Conservation (phyloP, 768 basidiomycete species). For the Calocybe gangraenosa region DNA sequence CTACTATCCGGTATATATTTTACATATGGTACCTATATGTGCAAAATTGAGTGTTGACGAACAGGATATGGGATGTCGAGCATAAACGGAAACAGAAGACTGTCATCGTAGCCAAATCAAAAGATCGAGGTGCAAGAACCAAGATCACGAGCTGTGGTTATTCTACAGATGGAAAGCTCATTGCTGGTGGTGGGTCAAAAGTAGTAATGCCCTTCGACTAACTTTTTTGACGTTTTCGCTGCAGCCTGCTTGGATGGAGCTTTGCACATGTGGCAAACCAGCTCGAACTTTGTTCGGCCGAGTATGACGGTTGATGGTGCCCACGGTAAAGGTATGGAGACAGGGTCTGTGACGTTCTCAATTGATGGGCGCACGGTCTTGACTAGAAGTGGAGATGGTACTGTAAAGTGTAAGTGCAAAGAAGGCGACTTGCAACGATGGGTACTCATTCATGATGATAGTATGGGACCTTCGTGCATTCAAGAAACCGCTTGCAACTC, state of each 20-base stretch:
- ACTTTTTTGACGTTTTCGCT: not conserved
- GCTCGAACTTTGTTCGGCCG: conserved; percentile 90
- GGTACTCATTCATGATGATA: conserved; percentile 23
- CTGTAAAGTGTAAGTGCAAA: conserved; percentile 75
- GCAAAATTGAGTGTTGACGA: conserved; percentile 3
- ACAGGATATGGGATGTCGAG: conserved; percentile 91
- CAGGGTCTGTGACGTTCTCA: conserved; percentile 83
- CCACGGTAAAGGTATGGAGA: conserved; percentile 82
- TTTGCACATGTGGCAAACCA: conserved; percentile 89
- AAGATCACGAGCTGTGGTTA: conserved; percentile 87
- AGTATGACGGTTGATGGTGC: conserved; percentile 84
- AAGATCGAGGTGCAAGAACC: conserved; percentile 90
- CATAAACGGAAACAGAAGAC: conserved; percentile 92
- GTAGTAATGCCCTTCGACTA: conserved; percentile 1
- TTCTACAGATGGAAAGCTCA: conserved; percentile 83
- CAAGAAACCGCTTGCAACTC: conserved; percentile 81
- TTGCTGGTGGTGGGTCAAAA: conserved; percentile 70
- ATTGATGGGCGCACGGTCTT: conserved; percentile 82
- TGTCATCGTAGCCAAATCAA: conserved; percentile 95
- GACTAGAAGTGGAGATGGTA: conserved; percentile 92
- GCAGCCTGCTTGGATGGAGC: conserved; percentile 91
- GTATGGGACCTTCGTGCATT: conserved; percentile 95
- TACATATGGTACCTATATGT: conserved; percentile 8
- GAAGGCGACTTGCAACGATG: not conserved
- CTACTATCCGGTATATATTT: conserved; percentile 74